Base-by-base conservation (phyloP, 768 basidiomycete genomes). In the Strobilomyces echinocephalus region DNA sequence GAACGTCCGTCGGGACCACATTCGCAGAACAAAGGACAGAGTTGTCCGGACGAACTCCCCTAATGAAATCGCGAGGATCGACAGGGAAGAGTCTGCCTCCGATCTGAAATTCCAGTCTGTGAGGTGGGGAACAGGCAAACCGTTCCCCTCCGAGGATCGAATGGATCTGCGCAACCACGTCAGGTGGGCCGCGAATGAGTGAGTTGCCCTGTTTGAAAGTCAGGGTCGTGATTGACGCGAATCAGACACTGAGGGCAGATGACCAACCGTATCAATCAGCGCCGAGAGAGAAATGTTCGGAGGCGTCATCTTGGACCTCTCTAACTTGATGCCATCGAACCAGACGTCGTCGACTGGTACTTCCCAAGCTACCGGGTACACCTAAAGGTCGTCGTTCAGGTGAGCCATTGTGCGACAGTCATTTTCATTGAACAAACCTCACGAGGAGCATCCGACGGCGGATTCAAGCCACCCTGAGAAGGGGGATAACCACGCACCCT, bases 281-380 rank as follows among this genome's bases (percentile, higher is more conserved):
- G 83, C 86, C 4, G 87, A 83, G 11, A 87, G 71, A 1, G 74
- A 64, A 55, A 87, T 81, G 5, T 64, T 66, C 0, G 79, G 58
- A 1, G 78, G 63, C 1, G 79, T 74, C 10, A 83, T 64, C 12
- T 67, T 71, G 3, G 87, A 88, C 34, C 73, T 75, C 6, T 81
- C 77, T n/a, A 90, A 70, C 58, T 72, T 74, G 55, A 74, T 62
- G 12, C 84, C 87, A 58, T 90, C 84, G 33, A 91, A 75, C 63
- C 75, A 90, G 6, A 90, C 84, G 52, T 82, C 82, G 49, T 88
- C 87, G 8, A 91, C 54, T 26, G 78, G 74, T 7, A 88, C 72
- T 65, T 91, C 88, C 88, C 88, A 90, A 11, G 82, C 75, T 26
- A 85, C 72, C 1, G 83, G 81, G 64, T 85, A 85, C 12, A 69